Conservation (phyloP, 495 filamentous ascomycete genomes). For the Cairneyella variabilis region DNA sequence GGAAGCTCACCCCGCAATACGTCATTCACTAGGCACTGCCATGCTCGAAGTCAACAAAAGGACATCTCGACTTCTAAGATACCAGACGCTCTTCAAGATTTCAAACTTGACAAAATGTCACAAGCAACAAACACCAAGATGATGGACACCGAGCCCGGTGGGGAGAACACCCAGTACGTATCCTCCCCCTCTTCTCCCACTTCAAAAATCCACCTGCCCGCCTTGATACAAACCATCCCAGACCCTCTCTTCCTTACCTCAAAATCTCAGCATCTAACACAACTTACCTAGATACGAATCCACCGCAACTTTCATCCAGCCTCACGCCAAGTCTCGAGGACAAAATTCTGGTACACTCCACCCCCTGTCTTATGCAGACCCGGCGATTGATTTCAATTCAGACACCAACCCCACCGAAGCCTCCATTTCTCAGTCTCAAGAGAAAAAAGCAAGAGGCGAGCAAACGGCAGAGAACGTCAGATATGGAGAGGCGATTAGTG, state of each 20-base stretch:
- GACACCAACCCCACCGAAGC: slow-evolving; percentile 19
- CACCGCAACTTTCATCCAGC: slow-evolving; percentile 42
- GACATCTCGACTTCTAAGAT: too few relatives aligned
- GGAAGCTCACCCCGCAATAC: too few relatives aligned
- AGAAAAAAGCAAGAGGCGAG: slow-evolving; percentile 31
- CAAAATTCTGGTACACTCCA: slow-evolving; percentile 57
- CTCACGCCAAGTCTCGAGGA: slow-evolving; percentile 51
- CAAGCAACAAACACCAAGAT: slow-evolving; percentile 33
- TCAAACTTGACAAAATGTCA: too few relatives aligned
- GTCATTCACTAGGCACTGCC: too few relatives aligned
- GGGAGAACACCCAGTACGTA: slow-evolving; percentile 59
- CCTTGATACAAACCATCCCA: too few relatives aligned
- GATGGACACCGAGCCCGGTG: slow-evolving; percentile 59
- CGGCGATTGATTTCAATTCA: too few relatives aligned
- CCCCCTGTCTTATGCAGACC: neutral
- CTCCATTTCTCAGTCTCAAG: slow-evolving; percentile 19
- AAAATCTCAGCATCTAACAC: too few relatives aligned
- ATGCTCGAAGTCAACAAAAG: too few relatives aligned
- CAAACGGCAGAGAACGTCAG: slow-evolving; percentile 46
- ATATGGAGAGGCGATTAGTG: slow-evolving; percentile 44
- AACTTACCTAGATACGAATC: slow-evolving; percentile 53
- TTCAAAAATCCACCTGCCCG: too few relatives aligned
- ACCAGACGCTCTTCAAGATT: too few relatives aligned
- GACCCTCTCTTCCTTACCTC: too few relatives aligned
- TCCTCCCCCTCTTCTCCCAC: slow-evolving; percentile 7